Percentiles rank a stretch among this genome's conserved stretches.
Evolutionary conservation across 208 protist species (phyloP).

Genomic region (Acanthamoeba royreba): DNA sequence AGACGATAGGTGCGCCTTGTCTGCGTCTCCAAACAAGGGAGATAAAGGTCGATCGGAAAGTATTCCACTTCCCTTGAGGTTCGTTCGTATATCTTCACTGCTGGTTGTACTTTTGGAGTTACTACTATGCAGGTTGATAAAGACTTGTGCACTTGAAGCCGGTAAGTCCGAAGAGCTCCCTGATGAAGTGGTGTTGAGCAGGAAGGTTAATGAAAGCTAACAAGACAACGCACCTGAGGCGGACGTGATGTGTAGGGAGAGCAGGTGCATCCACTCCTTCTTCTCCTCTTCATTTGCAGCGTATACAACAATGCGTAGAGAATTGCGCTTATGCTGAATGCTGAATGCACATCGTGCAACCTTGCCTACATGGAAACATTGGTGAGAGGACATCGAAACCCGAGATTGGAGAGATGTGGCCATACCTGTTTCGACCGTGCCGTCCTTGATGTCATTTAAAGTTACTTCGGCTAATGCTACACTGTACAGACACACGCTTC

Average conservation of each 20-base stretch:
- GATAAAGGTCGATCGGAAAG: neutral
- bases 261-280: neutral
- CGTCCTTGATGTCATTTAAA: neutral
- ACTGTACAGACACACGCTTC: neutral
- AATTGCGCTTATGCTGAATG: neutral
- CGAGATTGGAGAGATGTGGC: neutral
- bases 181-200: too few relatives aligned
- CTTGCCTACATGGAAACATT: neutral
- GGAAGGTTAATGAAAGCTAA: too few relatives aligned
- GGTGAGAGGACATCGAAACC: neutral
- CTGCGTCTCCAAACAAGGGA: neutral
- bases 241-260: neutral
- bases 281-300: neutral
- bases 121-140: neutral
- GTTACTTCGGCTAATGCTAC: neutral
- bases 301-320: neutral
- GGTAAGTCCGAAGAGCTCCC: neutral
- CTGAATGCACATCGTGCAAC: neutral
- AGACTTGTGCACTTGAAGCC: neutral
- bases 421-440: neutral
- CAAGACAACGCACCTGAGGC: neutral
- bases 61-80: neutral
- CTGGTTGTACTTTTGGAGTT: neutral
- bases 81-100: neutral
- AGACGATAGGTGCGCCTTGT: neutral